phyloP scores from a whole-genome alignment of 306 rosid species.

The Prunus campanulata region DNA sequence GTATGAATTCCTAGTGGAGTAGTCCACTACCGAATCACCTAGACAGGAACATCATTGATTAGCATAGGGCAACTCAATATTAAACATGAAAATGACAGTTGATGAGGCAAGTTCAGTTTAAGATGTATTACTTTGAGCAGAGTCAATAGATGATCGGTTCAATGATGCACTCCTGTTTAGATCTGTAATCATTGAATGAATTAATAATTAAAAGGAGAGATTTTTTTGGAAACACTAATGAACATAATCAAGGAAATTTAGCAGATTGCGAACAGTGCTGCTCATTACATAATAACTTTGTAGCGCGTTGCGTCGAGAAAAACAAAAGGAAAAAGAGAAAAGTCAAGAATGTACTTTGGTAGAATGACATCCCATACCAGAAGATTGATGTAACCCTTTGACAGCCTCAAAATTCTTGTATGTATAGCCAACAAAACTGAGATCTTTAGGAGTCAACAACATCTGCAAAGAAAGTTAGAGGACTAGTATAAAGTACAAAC shows the following conservation, averaged over 20 bases:
- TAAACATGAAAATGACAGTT: not conserved
- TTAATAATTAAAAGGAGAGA: not conserved
- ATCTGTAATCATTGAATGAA: slow-evolving; percentile 35
- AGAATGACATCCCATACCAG: slow-evolving; percentile 44
- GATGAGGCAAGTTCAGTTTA: not conserved
- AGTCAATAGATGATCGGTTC: slow-evolving; percentile 46
- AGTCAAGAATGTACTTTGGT: slow-evolving; percentile 3
- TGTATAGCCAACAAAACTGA: slow-evolving; percentile 94
- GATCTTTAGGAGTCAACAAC: slow-evolving; percentile 79
- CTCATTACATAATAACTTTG: not conserved
- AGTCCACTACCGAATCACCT: slow-evolving; percentile 67
- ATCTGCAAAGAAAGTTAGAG: slow-evolving; percentile 40
- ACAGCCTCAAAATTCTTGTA: slow-evolving; percentile 92
- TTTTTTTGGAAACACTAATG: not conserved
- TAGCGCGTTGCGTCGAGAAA: not conserved
- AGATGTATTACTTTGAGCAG: slow-evolving; percentile 50
- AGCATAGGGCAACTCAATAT: not conserved
- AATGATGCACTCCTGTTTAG: slow-evolving; percentile 30
- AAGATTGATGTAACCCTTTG: slow-evolving; percentile 56
- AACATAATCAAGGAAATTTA: not conserved
- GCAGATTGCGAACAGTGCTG: not conserved
- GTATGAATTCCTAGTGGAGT: slow-evolving; percentile 28
- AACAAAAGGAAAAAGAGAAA: slow-evolving; percentile 1
- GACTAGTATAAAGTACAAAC: not conserved
- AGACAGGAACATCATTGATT: slow-evolving; percentile 13